A percentile compares a stretch with the other conserved stretches of the same genome.
phyloP scores from a whole-genome alignment of 2,329 filamentous ascomycete genomes.

The Leptoxyphium fumago region DNA sequence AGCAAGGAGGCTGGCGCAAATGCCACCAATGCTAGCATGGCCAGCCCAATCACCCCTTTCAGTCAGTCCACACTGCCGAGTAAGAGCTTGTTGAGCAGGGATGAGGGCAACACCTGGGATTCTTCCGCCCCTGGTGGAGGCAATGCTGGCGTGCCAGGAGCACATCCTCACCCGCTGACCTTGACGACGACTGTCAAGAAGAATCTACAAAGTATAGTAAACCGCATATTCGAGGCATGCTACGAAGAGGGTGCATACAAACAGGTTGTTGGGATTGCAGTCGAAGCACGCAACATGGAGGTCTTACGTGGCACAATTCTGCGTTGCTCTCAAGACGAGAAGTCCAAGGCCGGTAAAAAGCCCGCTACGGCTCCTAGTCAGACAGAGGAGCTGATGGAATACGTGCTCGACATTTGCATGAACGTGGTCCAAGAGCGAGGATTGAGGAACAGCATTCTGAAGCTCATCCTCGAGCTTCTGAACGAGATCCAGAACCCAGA shows the following conservation, averaged over 20 bases:
- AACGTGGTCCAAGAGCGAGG: constrained; percentile 88
- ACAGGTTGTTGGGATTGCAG: constrained; percentile 91
- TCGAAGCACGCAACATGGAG: constrained; percentile 84
- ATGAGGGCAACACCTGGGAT: constrained; percentile 50
- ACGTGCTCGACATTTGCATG: constrained; percentile 91
- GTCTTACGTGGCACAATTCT: constrained; percentile 77
- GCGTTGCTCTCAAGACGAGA: constrained; percentile 75
- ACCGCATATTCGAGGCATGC: constrained; percentile 82
- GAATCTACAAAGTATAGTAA: constrained; percentile 69
- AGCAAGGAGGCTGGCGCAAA: constrained; percentile 49
- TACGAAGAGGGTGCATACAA: constrained; percentile 75
- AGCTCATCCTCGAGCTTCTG: constrained; percentile 85
- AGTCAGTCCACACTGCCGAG: constrained; percentile 86
- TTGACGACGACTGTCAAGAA: constrained; percentile 61
- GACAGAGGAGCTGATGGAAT: constrained; percentile 91
- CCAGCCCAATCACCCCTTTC: constrained; percentile 87
- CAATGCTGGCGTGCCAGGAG: constrained; percentile 37
- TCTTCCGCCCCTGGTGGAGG: constrained; percentile 40
- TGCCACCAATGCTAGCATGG: constrained; percentile 50
- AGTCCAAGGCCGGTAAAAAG: constrained; percentile 43
- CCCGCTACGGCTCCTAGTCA: constrained; percentile 40
- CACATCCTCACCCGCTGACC: constrained; percentile 46
- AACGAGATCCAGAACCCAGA: constrained; percentile 86
- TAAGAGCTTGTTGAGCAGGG: constrained; percentile 85
- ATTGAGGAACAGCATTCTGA: constrained; percentile 69